These are phyloP conservation scores for Alternaria gansuensis DNA, from an alignment of 2,329 filamentous ascomycete genomes.

Conservation along the genomic window DNA sequence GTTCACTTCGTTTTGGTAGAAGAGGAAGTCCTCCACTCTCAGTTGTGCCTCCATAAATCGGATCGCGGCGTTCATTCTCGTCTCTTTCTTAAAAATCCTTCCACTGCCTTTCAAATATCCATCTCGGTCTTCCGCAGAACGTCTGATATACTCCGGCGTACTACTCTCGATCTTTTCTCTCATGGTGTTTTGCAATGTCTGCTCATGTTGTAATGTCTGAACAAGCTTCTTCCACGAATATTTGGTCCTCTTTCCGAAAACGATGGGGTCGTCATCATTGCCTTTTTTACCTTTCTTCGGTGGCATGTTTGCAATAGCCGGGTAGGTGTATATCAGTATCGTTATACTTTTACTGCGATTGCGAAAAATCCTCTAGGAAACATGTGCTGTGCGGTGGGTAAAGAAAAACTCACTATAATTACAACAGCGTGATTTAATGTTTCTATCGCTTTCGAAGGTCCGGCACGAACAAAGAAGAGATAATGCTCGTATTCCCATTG, in stretches of 20 bases:
- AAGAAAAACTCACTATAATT: background rate
- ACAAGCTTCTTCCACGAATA: background rate
- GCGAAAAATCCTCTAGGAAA: background rate
- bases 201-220: background rate
- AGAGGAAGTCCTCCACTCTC: conserved; percentile 1
- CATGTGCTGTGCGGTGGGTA: background rate
- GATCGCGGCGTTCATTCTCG: background rate
- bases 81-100: background rate
- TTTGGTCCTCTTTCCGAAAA: background rate
- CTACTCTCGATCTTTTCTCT: background rate
- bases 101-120: background rate
- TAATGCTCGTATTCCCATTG: background rate
- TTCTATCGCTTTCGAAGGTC: background rate
- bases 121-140: background rate
- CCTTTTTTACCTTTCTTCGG: background rate
- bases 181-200: background rate
- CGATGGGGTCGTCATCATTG: background rate
- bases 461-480: background rate
- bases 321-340: background rate
- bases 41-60: background rate
- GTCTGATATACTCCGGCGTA: background rate
- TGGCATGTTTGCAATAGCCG: background rate
- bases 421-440: background rate
- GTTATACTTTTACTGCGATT: background rate
- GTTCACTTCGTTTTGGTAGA: conserved; percentile 1